Evolutionary conservation across 495 filamentous ascomycete species (phyloP).

Genomic region (Lentithecium fluviatile): DNA sequence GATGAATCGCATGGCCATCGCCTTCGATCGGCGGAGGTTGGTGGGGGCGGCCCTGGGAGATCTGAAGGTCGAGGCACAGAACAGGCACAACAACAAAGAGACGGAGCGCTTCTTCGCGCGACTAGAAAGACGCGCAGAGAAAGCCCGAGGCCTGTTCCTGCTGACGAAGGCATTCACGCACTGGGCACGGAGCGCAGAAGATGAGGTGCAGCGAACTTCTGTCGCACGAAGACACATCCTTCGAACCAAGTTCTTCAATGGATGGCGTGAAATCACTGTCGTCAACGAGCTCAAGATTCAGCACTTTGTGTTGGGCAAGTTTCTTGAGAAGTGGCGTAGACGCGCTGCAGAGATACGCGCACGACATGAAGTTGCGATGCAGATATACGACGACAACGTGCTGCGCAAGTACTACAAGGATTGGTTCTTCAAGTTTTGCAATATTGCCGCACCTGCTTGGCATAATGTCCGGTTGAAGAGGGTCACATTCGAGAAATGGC

Average conservation of each 20-base stretch:
- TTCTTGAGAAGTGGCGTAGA: conserved; percentile 57
- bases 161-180: conserved; percentile 71
- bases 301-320: conserved; percentile 58
- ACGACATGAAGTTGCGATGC: conserved; percentile 46
- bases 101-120: conserved; percentile 63
- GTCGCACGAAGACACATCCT: conserved; percentile 67
- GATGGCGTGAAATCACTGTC: conserved; percentile 71
- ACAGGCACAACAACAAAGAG: conserved; percentile 50
- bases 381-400: conserved; percentile 48
- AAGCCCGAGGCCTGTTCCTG: conserved; percentile 64
- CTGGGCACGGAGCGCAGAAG: conserved; percentile 64
- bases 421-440: conserved; percentile 59
- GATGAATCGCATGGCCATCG: conserved; percentile 52
- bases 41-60: conserved; percentile 57
- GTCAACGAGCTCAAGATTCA: conserved; percentile 68
- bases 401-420: conserved; percentile 51
- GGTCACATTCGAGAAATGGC: conserved; percentile 29
- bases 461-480: conserved; percentile 26
- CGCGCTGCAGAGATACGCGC: conserved; percentile 43
- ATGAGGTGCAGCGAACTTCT: conserved; percentile 58
- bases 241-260: conserved; percentile 69
- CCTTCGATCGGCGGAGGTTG: conserved; percentile 54
- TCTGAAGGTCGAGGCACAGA: conserved; percentile 55
- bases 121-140: conserved; percentile 59
- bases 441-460: conserved; percentile 55